Conservation (phyloP, 2,329 filamentous ascomycete genomes). For the Orbilia javanica region DNA sequence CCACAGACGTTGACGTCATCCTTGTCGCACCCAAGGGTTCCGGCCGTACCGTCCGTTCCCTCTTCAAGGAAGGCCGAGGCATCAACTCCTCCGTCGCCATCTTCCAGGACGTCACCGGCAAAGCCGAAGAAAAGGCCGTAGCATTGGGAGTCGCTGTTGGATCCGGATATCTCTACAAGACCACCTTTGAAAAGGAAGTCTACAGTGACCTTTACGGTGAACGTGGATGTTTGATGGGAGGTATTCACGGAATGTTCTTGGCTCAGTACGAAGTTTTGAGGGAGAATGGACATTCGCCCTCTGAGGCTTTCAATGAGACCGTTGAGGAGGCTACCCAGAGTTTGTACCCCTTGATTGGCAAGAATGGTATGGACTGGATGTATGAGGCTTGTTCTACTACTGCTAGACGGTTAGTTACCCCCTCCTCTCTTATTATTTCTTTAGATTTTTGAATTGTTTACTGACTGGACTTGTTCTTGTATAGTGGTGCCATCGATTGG, state of each 20-base stretch:
- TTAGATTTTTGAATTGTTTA: background rate
- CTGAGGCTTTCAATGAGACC: conserved; percentile 99
- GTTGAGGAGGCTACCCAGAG: conserved; percentile 99
- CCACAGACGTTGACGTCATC: conserved; percentile 96
- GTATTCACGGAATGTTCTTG: conserved; percentile 99
- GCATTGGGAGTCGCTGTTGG: conserved; percentile 95
- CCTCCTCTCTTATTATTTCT: background rate
- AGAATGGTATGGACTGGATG: conserved; percentile 99
- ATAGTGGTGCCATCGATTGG: conserved; percentile 96
- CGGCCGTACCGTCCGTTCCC: conserved; percentile 95
- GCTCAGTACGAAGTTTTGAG: conserved; percentile 99
- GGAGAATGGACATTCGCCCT: conserved; percentile 96
- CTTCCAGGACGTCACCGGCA: conserved; percentile 97
- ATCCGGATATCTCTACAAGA: conserved; percentile 99
- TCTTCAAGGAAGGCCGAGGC: conserved; percentile 98
- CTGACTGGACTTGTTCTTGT: conserved; percentile 5
- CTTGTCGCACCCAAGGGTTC: conserved; percentile 99
- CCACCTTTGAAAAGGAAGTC: conserved; percentile 99
- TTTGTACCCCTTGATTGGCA: conserved; percentile 94
- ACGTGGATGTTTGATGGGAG: conserved; percentile 99
- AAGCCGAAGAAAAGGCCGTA: conserved; percentile 97
- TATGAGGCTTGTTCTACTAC: conserved; percentile 99
- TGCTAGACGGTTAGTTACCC: conserved; percentile 76
- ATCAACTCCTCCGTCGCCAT: conserved; percentile 99
- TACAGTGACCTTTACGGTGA: conserved; percentile 99